These are phyloP conservation scores for Didymella segeticola DNA, from an alignment of 2,329 filamentous ascomycete genomes.

Conservation along the genomic window DNA sequence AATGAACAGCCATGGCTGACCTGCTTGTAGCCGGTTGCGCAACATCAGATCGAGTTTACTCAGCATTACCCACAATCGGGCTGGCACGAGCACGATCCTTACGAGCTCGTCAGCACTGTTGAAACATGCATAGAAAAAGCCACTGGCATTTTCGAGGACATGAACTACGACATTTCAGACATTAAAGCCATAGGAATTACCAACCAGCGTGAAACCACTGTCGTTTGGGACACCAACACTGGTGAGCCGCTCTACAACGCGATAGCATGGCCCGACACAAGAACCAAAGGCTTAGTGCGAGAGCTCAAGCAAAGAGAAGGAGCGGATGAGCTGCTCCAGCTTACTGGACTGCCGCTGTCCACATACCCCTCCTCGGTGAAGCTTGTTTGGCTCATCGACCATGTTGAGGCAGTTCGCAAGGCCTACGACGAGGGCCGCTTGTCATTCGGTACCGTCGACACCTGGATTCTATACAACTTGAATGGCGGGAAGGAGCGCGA, in stretches of 20 bases:
- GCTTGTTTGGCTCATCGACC: conserved; percentile 79
- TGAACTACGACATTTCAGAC: conserved; percentile 70
- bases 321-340: conserved; percentile 71
- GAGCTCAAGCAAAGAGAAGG: conserved; percentile 73
- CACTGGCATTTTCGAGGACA: conserved; percentile 71
- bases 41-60: conserved; percentile 85
- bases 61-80: conserved; percentile 86
- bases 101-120: conserved; percentile 76
- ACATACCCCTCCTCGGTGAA: conserved; percentile 90
- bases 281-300: conserved; percentile 76
- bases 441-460: conserved; percentile 86
- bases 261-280: conserved; percentile 86
- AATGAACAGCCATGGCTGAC: conserved; percentile 2
- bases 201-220: conserved; percentile 87
- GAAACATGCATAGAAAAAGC: conserved; percentile 81
- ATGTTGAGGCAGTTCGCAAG: conserved; percentile 71
- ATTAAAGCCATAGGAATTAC: conserved; percentile 85
- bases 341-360: conserved; percentile 83
- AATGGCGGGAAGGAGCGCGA: conserved; percentile 74
- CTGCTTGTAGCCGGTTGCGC: conserved; percentile 68
- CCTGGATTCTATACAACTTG: conserved; percentile 85
- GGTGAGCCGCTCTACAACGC: conserved; percentile 84
- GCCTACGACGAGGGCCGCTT: conserved; percentile 79
- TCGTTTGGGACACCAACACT: conserved; percentile 83
- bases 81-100: conserved; percentile 89